A percentile compares a stretch with the other conserved stretches of the same genome.
These are phyloP conservation scores for Ceratocystis colombiana DNA, from an alignment of 2,329 filamentous ascomycete genomes.

Conservation along the genomic window DNA sequence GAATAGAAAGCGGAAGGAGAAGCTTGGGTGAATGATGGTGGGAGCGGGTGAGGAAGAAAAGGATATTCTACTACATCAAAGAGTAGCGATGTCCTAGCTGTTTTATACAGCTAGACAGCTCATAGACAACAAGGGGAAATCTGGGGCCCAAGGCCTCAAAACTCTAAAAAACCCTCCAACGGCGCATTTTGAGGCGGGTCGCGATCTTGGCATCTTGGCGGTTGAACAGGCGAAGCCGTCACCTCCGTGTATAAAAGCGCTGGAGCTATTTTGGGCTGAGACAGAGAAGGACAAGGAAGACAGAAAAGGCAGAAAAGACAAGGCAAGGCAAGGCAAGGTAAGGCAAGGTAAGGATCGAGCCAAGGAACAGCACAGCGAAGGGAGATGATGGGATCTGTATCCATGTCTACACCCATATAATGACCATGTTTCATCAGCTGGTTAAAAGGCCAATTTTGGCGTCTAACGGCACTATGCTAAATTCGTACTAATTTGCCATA, in stretches of 20 bases:
- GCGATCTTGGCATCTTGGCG: conserved; percentile 12
- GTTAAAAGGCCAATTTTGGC: too few species aligned
- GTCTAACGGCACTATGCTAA: too few species aligned
- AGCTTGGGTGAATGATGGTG: not conserved
- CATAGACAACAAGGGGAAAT: not conserved
- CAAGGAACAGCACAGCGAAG: too few species aligned
- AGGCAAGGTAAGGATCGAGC: too few species aligned
- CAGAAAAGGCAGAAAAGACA: too few species aligned
- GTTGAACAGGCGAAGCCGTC: conserved; percentile 2
- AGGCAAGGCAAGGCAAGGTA: too few species aligned
- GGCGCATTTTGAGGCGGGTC: conserved; percentile 3
- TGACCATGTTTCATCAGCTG: too few species aligned
- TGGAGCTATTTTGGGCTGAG: not conserved
- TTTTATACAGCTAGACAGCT: conserved; percentile 2
- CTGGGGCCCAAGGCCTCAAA: not conserved
- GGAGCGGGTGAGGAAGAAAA: not conserved
- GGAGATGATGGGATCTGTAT: too few species aligned
- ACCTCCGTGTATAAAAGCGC: not conserved
- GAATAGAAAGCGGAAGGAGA: not conserved
- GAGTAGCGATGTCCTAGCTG: not conserved
- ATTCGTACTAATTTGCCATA: too few species aligned
- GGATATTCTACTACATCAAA: not conserved
- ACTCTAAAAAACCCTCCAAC: not conserved
- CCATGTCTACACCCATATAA: too few species aligned
- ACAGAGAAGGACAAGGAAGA: not conserved